A percentile compares a stretch with the other conserved stretches of the same genome.
Evolutionary conservation across 2,329 filamentous ascomycete genomes (phyloP).

Genomic region (Tolypocladium ophioglossoides): DNA sequence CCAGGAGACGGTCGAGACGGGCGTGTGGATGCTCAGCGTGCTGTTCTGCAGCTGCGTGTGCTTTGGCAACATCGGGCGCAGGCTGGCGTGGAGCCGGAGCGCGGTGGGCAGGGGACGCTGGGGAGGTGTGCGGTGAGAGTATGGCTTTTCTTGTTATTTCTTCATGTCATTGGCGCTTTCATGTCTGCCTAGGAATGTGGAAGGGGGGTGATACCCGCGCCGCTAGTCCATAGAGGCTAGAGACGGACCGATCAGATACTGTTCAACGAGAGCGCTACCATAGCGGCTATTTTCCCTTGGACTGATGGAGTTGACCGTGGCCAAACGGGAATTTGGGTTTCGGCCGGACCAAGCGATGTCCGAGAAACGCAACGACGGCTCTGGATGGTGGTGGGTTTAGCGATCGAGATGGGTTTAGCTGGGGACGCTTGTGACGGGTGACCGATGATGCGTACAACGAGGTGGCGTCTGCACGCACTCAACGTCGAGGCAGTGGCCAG

Average conservation of each 20-base stretch:
- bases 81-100: conserved; percentile 46
- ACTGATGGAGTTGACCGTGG: too few relatives aligned
- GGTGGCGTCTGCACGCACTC: background rate
- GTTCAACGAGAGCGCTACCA: background rate
- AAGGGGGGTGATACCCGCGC: background rate
- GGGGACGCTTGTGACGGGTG: background rate
- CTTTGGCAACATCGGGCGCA: conserved; percentile 88
- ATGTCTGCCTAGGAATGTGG: background rate
- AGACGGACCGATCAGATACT: background rate
- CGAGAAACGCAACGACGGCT: too few relatives aligned
- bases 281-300: background rate
- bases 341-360: background rate
- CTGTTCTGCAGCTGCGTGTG: conserved; percentile 91
- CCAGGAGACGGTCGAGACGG: conserved; percentile 57
- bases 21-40: conserved; percentile 86
- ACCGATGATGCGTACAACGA: background rate
- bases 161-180: background rate
- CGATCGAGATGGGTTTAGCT: background rate
- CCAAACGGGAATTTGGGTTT: background rate
- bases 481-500: background rate
- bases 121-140: conserved; percentile 27
- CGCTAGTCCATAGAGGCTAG: background rate
- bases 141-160: background rate
- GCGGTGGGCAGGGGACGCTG: conserved; percentile 32
- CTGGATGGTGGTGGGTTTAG: background rate